phyloP scores from a whole-genome alignment of 208 protist genomes.

The Wallacemonas collosoma region DNA sequence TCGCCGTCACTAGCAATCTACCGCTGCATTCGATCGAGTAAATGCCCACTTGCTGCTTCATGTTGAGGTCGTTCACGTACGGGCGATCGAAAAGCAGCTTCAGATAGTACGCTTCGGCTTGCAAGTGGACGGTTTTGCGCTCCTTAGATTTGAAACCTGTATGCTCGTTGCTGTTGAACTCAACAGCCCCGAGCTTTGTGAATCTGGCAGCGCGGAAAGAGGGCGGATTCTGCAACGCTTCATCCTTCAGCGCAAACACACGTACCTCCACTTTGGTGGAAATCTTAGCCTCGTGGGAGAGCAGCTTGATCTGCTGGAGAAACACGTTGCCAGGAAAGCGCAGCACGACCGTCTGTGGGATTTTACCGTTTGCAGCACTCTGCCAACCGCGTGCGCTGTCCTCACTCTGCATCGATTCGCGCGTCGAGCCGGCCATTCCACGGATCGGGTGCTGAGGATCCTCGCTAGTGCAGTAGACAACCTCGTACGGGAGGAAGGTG shows the following conservation, averaged over 20 bases:
- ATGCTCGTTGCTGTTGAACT: conserved; percentile 85
- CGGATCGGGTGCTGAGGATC: conserved; percentile 65
- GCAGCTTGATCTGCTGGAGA: conserved; percentile 81
- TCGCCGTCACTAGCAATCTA: conserved; percentile 8
- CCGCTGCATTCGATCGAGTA: conserved; percentile 87
- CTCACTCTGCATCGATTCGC: conserved; percentile 19
- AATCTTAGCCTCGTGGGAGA: conserved; percentile 89
- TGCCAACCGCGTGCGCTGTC: conserved; percentile 63
- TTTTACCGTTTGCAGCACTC: conserved; percentile 61
- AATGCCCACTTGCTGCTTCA: conserved; percentile 74
- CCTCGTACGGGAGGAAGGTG: conserved; percentile 65
- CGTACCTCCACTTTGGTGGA: conserved; percentile 85
- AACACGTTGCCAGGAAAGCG: conserved; percentile 86
- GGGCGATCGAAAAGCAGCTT: conserved; percentile 82
- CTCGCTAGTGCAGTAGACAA: conserved; percentile 84
- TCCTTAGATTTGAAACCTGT: conserved; percentile 82
- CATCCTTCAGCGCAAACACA: conserved; percentile 53
- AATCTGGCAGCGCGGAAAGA: conserved; percentile 77
- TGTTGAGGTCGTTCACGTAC: conserved; percentile 75
- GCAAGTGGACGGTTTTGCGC: conserved; percentile 89
- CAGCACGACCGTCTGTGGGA: conserved; percentile 82
- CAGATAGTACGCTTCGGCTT: conserved; percentile 83
- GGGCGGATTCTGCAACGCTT: conserved; percentile 29
- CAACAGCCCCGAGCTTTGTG: conserved; percentile 75
- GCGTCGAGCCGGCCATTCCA: conserved; percentile 38